Evolutionary conservation across 2,329 filamentous ascomycete species (phyloP).

Genomic region (Penicillium sp.): DNA sequence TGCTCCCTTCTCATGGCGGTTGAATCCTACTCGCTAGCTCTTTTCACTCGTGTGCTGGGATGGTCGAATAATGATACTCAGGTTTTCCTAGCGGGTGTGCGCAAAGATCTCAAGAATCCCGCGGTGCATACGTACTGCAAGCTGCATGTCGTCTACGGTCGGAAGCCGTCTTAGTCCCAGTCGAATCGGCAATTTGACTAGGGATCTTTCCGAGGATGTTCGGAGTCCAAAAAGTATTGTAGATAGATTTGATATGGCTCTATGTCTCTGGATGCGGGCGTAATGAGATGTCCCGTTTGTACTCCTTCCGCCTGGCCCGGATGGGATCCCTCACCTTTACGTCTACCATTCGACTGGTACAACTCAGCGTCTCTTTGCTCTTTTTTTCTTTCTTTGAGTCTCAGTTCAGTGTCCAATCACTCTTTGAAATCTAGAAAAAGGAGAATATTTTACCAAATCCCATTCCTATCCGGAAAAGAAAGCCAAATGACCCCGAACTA

Average conservation of each 20-base stretch:
- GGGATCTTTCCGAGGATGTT: constrained; percentile 1
- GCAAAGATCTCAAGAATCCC: constrained; percentile 31
- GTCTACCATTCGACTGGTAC: background rate
- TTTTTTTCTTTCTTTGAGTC: background rate
- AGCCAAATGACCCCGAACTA: background rate
- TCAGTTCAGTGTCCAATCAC: background rate
- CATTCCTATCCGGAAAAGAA: background rate
- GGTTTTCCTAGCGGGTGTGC: constrained; percentile 33
- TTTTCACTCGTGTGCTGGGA: constrained; percentile 28
- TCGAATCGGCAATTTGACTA: constrained; percentile 22
- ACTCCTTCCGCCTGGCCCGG: background rate
- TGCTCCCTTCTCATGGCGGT: constrained; percentile 26
- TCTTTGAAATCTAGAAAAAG: background rate
- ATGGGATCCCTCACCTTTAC: background rate
- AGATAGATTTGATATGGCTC: background rate
- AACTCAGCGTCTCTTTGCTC: background rate
- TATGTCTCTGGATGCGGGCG: background rate
- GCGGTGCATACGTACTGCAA: constrained; percentile 32
- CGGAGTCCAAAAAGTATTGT: background rate
- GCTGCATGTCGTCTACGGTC: constrained; percentile 27
- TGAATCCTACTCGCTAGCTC: constrained; percentile 25
- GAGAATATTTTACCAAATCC: background rate
- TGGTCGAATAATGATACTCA: constrained; percentile 34
- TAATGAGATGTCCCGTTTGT: background rate
- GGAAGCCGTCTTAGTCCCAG: constrained; percentile 26